A percentile compares a stretch with the other conserved stretches of the same genome.
Evolutionary conservation across 305 asterid genomes (phyloP).

Genomic region (Coffea humblotiana): DNA sequence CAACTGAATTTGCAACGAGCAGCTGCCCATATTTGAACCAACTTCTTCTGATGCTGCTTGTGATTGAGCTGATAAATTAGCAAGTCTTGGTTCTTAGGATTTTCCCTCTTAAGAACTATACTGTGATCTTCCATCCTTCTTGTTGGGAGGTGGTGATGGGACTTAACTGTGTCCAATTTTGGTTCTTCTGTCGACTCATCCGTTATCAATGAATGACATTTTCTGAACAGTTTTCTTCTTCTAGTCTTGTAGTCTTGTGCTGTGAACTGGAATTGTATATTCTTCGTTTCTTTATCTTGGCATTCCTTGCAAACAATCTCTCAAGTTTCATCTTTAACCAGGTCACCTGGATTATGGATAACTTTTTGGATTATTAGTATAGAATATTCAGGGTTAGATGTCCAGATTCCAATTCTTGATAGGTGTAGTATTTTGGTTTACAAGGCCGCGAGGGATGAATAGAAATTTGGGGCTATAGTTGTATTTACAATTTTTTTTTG

Average conservation of each 20-base stretch:
- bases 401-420: no score
- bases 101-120: background rate
- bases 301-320: background rate
- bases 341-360: no score
- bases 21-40: background rate
- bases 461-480: no score
- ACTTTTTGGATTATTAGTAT: no score
- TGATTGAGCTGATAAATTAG: background rate
- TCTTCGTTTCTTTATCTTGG: background rate
- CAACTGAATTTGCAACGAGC: background rate
- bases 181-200: background rate
- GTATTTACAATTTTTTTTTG: no score
- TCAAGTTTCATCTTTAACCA: background rate
- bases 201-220: background rate
- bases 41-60: background rate
- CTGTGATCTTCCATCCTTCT: background rate
- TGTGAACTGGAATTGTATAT: background rate
- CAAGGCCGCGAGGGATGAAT: no score
- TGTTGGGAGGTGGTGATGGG: slow-evolving; percentile 7
- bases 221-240: background rate
- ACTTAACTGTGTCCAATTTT: background rate
- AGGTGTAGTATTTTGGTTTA: no score
- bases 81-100: background rate
- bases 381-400: no score
- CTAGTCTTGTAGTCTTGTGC: background rate